Conservation (phyloP, 345 rosid species). For the Dovyalis caffra region DNA sequence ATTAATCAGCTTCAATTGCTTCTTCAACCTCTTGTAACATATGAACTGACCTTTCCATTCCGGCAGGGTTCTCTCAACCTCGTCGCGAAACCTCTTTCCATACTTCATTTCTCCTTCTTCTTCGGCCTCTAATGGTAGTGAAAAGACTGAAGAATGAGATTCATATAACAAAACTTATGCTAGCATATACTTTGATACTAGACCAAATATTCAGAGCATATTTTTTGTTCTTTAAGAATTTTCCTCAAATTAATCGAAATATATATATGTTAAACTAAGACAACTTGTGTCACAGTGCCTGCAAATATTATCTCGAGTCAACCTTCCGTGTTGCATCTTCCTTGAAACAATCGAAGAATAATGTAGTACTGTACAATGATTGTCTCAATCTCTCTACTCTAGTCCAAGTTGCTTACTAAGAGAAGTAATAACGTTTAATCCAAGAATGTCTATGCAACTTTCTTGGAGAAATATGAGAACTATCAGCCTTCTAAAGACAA, state of each 20-base stretch:
- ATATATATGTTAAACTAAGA: background rate
- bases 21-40: slow-evolving; percentile 45
- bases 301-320: background rate
- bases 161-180: background rate
- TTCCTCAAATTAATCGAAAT: background rate
- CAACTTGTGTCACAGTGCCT: background rate
- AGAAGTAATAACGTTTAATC: background rate
- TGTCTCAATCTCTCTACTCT: background rate
- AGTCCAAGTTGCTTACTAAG: background rate
- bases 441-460: background rate
- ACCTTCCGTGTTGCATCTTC: background rate
- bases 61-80: slow-evolving; percentile 34
- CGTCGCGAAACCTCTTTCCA: slow-evolving; percentile 37
- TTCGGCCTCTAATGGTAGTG: no score
- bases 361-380: background rate
- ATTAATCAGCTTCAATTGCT: slow-evolving; percentile 30
- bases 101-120: slow-evolving; percentile 28
- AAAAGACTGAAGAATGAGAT: background rate
- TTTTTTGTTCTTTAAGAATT: background rate
- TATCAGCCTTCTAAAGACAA: background rate
- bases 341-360: background rate
- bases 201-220: background rate
- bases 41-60: slow-evolving; percentile 38
- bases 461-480: no score
- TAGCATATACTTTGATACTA: background rate